Conservation (phyloP, 2,329 filamentous ascomycete species). For the Remersonia thermophila region DNA sequence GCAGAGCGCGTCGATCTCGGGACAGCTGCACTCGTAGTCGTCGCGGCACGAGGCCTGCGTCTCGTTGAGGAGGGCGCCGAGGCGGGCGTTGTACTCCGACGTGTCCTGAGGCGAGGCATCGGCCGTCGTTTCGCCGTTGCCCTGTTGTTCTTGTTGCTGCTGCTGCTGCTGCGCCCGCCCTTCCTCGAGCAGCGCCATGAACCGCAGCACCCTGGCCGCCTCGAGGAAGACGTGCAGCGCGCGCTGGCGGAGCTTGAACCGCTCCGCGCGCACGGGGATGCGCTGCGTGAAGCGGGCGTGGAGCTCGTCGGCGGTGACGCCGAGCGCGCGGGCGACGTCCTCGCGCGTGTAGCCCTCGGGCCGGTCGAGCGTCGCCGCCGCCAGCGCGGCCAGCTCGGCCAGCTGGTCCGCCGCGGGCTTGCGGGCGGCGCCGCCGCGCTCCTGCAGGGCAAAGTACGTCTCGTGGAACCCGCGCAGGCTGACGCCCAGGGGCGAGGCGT, state of each 20-base stretch:
- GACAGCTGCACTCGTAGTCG: conserved; percentile 81
- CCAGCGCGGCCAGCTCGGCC: conserved; percentile 55
- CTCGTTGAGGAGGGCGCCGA: conserved; percentile 77
- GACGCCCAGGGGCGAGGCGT: conserved; percentile 71
- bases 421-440: conserved; percentile 24
- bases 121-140: no score
- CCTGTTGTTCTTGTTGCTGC: conserved; percentile 22
- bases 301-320: conserved; percentile 56
- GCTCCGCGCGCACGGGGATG: conserved; percentile 78
- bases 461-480: conserved; percentile 81
- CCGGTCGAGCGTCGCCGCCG: conserved; percentile 58
- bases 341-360: conserved; percentile 79
- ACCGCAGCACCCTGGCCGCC: conserved; percentile 72
- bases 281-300: conserved; percentile 70
- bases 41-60: conserved; percentile 82
- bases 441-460: conserved; percentile 53
- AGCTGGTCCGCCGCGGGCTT: conserved; percentile 50
- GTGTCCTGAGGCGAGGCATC: no score
- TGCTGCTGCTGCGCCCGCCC: conserved; percentile 26
- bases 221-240: conserved; percentile 86
- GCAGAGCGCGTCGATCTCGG: conserved; percentile 85
- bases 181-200: conserved; percentile 63
- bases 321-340: conserved; percentile 64
- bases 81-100: conserved; percentile 47
- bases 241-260: conserved; percentile 77